Percentiles rank a stretch among this genome's conserved stretches.
These are phyloP conservation scores for Didymella segeticola DNA, from an alignment of 2,329 filamentous ascomycete genomes.

Conservation along the genomic window DNA sequence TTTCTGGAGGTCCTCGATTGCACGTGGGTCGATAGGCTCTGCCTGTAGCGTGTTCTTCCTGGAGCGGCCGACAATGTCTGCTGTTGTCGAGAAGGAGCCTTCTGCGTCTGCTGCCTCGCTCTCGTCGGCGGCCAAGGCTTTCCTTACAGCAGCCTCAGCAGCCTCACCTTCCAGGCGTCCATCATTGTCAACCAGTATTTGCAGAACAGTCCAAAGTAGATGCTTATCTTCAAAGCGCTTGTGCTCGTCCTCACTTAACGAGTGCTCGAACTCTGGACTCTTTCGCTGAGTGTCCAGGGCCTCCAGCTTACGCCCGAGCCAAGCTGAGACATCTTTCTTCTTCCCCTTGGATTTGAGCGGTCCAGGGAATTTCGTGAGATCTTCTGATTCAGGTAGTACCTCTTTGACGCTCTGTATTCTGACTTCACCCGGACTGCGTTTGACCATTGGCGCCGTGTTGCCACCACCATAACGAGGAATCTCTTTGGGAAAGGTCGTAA, in stretches of 20 bases:
- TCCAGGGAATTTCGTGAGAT: constrained; percentile 83
- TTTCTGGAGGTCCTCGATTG: constrained; percentile 74
- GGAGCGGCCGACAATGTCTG: constrained; percentile 47
- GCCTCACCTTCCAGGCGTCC: constrained; percentile 76
- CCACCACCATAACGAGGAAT: constrained; percentile 84
- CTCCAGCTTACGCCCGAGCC: constrained; percentile 81
- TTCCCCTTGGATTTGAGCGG: constrained; percentile 88
- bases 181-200: constrained; percentile 84
- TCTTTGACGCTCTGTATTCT: constrained; percentile 79
- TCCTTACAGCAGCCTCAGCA: constrained; percentile 76
- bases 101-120: constrained; percentile 30
- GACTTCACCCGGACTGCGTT: constrained; percentile 82
- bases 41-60: constrained; percentile 50
- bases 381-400: constrained; percentile 72
- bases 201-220: constrained; percentile 85
- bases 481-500: constrained; percentile 87
- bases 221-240: constrained; percentile 81
- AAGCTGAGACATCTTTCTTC: constrained; percentile 89
- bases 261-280: constrained; percentile 55
- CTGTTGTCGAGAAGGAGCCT: constrained; percentile 39
- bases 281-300: constrained; percentile 65
- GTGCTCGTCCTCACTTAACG: constrained; percentile 63
- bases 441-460: constrained; percentile 75
- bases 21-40: constrained; percentile 73
- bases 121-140: constrained; percentile 70